Evolutionary conservation across 176 grass and related monocot genomes (phyloP).

Genomic region (Avena atlantica): DNA sequence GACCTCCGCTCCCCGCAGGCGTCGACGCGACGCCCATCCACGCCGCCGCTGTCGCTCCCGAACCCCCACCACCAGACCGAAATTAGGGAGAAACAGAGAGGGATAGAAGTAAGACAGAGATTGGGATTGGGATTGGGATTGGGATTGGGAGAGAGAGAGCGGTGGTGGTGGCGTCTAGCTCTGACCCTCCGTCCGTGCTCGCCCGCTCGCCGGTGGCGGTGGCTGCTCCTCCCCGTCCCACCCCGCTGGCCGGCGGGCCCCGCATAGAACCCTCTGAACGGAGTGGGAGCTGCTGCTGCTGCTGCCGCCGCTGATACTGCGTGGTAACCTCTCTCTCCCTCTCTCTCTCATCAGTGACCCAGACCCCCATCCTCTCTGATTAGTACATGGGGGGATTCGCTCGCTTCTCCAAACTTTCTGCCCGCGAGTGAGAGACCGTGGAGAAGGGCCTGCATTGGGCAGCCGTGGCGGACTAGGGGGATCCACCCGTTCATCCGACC

Average conservation of each 20-base stretch:
- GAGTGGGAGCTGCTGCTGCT: conserved; percentile 30
- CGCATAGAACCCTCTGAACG: conserved; percentile 18
- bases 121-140: neutral
- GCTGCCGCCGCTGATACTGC: conserved; percentile 7
- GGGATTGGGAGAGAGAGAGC: neutral
- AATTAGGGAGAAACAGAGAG: neutral
- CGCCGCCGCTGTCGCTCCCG: neutral
- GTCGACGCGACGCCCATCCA: neutral
- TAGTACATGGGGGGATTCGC: neutral
- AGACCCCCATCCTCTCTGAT: neutral
- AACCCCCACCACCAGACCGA: neutral
- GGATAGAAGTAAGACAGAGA: neutral
- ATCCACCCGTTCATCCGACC: neutral
- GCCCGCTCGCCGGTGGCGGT: neutral
- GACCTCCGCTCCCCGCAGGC: neutral
- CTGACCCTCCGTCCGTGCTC: neutral
- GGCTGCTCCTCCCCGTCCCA: neutral
- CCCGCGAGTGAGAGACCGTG: neutral
- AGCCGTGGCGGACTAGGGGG: neutral
- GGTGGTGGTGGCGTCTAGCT: neutral
- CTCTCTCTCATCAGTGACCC: neutral
- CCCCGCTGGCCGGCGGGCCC: neutral
- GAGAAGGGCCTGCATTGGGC: conserved; percentile 46
- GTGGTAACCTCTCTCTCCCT: conserved; percentile 4
- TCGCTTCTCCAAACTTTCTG: neutral